Conservation (phyloP, 2,329 filamentous ascomycete species). For the Juglanconis oblonga region DNA sequence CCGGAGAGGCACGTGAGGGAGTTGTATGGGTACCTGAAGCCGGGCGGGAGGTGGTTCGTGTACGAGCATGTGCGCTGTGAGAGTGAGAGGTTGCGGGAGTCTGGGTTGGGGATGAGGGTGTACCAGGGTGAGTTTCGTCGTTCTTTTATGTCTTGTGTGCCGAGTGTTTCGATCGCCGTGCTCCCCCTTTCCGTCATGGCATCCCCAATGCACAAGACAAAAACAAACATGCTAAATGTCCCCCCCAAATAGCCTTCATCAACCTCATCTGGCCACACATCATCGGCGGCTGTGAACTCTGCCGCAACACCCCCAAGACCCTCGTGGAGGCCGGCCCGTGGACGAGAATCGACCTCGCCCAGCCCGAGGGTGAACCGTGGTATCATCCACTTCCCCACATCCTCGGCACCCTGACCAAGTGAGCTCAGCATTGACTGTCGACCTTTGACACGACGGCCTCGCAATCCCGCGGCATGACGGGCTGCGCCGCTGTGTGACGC, state of each 20-base stretch:
- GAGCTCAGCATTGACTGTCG: constrained; percentile 2
- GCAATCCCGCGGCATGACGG: too few species aligned
- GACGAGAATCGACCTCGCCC: constrained; percentile 45
- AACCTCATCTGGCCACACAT: constrained; percentile 52
- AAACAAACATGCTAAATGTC: not conserved
- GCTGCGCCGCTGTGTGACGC: too few species aligned
- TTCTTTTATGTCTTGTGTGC: not conserved
- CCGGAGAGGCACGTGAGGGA: constrained; percentile 52
- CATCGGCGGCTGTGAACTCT: constrained; percentile 51
- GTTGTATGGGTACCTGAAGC: constrained; percentile 57
- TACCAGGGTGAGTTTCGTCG: constrained; percentile 48
- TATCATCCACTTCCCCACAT: constrained; percentile 46
- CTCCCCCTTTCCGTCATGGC: too few species aligned
- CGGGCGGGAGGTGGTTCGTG: constrained; percentile 60
- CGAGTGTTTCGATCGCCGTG: not conserved
- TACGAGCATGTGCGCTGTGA: constrained; percentile 56
- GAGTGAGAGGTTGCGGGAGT: constrained; percentile 21
- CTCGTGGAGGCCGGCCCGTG: constrained; percentile 50
- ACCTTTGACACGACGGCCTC: too few species aligned
- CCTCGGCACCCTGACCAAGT: constrained; percentile 53
- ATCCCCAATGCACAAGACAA: not conserved
- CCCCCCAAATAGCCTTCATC: constrained; percentile 37
- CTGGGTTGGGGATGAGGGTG: constrained; percentile 36
- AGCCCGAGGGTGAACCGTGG: constrained; percentile 39
- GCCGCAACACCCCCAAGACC: constrained; percentile 44